A percentile compares a stretch with the other conserved stretches of the same genome.
phyloP scores from a whole-genome alignment of 768 basidiomycete genomes.

The Tephrocybe sp. region DNA sequence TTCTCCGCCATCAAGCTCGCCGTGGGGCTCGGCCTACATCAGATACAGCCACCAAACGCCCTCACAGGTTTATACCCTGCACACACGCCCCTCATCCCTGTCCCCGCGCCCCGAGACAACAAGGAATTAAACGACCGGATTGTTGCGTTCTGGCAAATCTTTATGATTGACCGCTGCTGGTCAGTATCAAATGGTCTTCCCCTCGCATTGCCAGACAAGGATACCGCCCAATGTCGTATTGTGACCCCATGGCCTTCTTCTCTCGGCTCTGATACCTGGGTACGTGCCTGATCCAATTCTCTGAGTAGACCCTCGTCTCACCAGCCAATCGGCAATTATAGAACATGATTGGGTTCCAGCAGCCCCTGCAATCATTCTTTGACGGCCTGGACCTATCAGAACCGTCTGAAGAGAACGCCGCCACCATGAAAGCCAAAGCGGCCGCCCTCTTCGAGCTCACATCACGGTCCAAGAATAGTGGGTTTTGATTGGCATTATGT shows the following conservation, averaged over 20 bases:
- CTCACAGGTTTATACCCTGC: constrained; percentile 9
- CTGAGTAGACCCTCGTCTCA: neutral
- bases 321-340: constrained; percentile 3
- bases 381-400: constrained; percentile 24
- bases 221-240: constrained; percentile 45
- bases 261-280: constrained; percentile 19
- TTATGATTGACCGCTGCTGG: constrained; percentile 63
- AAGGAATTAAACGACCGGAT: constrained; percentile 48
- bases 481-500: constrained; percentile 18
- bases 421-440: constrained; percentile 50
- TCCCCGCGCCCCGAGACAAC: constrained; percentile 36
- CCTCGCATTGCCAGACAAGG: constrained; percentile 51
- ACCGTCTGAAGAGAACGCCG: constrained; percentile 26
- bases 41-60: constrained; percentile 35
- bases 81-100: constrained; percentile 25
- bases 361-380: constrained; percentile 27
- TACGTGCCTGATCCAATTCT: constrained; percentile 12
- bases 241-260: constrained; percentile 53
- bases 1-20: constrained; percentile 62
- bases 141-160: constrained; percentile 62
- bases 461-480: constrained; percentile 41
- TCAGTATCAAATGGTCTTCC: constrained; percentile 55
- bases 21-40: constrained; percentile 59
- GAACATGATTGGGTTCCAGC: constrained; percentile 16
- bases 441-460: constrained; percentile 55